Percentiles rank a stretch among this genome's conserved stretches.
Evolutionary conservation across 495 filamentous ascomycete species (phyloP).

Genomic region (Hapsidospora chrysogenum): DNA sequence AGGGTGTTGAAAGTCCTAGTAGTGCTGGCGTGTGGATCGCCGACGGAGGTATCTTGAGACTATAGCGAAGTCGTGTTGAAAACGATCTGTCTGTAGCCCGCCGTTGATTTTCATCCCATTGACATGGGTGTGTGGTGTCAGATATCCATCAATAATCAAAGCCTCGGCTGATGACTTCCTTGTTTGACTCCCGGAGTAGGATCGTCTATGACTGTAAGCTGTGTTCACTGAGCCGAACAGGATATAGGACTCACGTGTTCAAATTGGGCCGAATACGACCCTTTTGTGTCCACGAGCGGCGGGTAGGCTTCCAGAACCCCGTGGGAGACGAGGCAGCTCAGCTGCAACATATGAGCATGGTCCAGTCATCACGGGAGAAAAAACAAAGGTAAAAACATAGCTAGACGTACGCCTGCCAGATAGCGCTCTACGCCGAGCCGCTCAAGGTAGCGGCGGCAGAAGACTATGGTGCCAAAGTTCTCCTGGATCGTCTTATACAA

Average conservation of each 20-base stretch:
- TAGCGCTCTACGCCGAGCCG: conserved; percentile 78
- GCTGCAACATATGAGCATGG: background rate
- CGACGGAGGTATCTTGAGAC: too few species aligned
- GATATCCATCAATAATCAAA: background rate
- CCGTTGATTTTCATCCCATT: too few species aligned
- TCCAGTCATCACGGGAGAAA: background rate
- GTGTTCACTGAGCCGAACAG: background rate
- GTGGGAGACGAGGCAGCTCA: background rate
- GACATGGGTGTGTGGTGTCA: too few species aligned
- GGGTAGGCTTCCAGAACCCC: background rate
- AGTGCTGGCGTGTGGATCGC: too few species aligned
- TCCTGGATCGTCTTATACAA: conserved; percentile 78
- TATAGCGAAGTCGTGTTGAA: too few species aligned
- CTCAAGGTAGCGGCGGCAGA: conserved; percentile 73
- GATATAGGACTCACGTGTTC: background rate
- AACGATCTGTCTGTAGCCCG: too few species aligned
- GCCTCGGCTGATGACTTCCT: background rate
- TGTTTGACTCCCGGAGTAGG: background rate
- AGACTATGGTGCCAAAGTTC: conserved; percentile 80
- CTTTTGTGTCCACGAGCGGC: background rate
- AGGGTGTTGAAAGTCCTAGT: too few species aligned
- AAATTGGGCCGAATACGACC: background rate
- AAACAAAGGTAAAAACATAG: too few species aligned
- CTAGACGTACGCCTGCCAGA: conserved; percentile 49
- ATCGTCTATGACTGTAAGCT: background rate